Evolutionary conservation across 1,284 basidiomycete genomes (phyloP).

Genomic region (Malassezia restricta): DNA sequence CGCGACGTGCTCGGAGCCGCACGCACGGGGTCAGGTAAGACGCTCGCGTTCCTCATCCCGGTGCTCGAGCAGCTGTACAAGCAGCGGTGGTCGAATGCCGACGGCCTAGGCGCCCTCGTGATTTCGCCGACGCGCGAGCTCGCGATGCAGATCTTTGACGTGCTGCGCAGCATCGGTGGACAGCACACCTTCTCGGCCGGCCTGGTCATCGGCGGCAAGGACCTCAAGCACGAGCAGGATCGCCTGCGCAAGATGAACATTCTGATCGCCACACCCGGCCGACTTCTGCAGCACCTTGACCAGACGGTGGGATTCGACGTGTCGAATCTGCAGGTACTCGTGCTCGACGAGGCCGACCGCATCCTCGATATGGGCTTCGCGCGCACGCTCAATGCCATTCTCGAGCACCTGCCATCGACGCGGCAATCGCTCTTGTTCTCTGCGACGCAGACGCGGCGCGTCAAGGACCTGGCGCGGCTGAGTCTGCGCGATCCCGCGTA

Average conservation of each 20-base stretch:
- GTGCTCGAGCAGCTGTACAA: conserved; percentile 63
- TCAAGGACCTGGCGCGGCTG: conserved; percentile 76
- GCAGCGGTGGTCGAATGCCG: conserved; percentile 64
- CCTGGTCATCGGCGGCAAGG: conserved; percentile 91
- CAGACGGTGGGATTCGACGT: conserved; percentile 90
- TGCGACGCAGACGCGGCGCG: conserved; percentile 85
- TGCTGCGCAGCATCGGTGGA: conserved; percentile 77
- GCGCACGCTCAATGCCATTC: conserved; percentile 73
- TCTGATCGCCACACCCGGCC: conserved; percentile 86
- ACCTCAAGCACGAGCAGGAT: conserved; percentile 71
- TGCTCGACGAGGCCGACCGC: conserved; percentile 91
- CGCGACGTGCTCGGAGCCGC: conserved; percentile 59
- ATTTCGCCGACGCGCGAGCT: conserved; percentile 92
- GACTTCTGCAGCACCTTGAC: conserved; percentile 92
- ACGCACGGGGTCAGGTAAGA: conserved; percentile 70
- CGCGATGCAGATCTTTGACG: conserved; percentile 93
- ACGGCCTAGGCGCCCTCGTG: conserved; percentile 79
- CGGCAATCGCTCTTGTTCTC: conserved; percentile 86
- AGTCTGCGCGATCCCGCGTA: conserved; percentile 72
- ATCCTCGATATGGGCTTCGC: conserved; percentile 94
- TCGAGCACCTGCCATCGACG: conserved; percentile 58
- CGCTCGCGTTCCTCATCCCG: conserved; percentile 67
- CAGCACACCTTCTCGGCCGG: conserved; percentile 88
- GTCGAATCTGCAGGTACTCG: conserved; percentile 79
- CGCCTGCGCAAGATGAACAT: conserved; percentile 87